These are phyloP conservation scores for Podila horticola DNA, from an alignment of 192 early-diverging fungal species.

Conservation along the genomic window DNA sequence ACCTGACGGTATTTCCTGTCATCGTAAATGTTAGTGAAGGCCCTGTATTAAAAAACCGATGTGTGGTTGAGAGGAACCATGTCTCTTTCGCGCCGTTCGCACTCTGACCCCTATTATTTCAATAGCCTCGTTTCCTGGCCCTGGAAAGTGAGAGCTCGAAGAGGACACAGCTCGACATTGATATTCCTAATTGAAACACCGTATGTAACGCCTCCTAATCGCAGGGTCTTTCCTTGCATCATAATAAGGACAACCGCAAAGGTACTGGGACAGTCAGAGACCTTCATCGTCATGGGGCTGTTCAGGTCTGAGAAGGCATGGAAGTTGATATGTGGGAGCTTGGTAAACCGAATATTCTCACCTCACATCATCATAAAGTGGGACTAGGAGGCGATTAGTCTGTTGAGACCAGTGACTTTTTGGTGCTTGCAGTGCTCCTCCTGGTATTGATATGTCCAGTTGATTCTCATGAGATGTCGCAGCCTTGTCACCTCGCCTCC, in stretches of 20 bases:
- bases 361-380: slow-evolving; percentile 6
- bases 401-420: neutral
- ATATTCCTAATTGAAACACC: neutral
- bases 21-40: too few relatives aligned
- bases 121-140: too few relatives aligned
- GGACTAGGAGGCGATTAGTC: neutral
- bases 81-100: too few relatives aligned
- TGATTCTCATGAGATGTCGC: neutral
- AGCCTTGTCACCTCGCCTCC: neutral
- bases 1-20: too few relatives aligned
- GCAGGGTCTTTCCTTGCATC: slow-evolving; percentile 2
- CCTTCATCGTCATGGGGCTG: neutral
- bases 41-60: too few relatives aligned
- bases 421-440: neutral
- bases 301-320: too few relatives aligned
- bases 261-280: neutral
- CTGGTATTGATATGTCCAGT: neutral
- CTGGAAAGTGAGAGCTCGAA: slow-evolving; percentile 7
- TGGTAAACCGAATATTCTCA: neutral
- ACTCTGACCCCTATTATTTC: too few relatives aligned
- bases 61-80: too few relatives aligned
- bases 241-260: slow-evolving; percentile 1
- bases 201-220: neutral
- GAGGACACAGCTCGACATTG: neutral
- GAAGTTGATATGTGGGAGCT: slow-evolving; percentile 3